Base-by-base conservation (phyloP, 2,329 filamentous ascomycete species). In the Cladosporium sp. region DNA sequence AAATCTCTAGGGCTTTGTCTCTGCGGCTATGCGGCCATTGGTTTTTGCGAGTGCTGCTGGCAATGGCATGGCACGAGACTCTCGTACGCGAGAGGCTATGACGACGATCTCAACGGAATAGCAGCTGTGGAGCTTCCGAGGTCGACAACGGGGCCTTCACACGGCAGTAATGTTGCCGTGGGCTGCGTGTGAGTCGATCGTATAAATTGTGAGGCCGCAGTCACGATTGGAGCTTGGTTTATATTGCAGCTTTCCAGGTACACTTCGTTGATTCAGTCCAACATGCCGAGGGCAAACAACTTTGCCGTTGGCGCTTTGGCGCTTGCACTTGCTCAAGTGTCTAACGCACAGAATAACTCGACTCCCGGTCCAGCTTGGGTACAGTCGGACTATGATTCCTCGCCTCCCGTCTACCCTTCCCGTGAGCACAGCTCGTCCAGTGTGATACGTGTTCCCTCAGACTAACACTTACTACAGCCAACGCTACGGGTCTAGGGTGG, bases 371-470 rank as follows among this genome's bases (percentile, higher is more conserved):
- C 58, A 8, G 52, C 60, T 12, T 69, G 66, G 66, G 56, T 65
- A 22, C 63, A 66, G 49, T 51, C 61, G n/a, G 60, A 65, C 4
- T 70, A 63, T 52, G 59, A 63, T 6, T 64, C 54, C 11, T 68
- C 65, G 45, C 64, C 65, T 8, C 65, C 63, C n/a, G 61, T 65
- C 8, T 66, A 66, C 30, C 65, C 65, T 20, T 61, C 60, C 17
- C 65, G 65, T 65, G 28, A 59, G 65, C 61, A 11, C 19, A 34
- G 30, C 30, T 34, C 11, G 30, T 34, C 30, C 30, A 12, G 30
- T 3, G 5, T 34, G 8, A 12, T 12, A 12, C 30, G 11, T 8
- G 3, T 34, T 9, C 4, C 7, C 2, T 12, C 30, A 34, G 25
- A 30, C 25, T 47, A 37, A 51, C 20, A 42, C 51, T 55, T 19